Percentiles rank a stretch among this genome's conserved stretches.
Evolutionary conservation across 2,329 filamentous ascomycete genomes (phyloP).

Genomic region (Aspergillus ochraceus): DNA sequence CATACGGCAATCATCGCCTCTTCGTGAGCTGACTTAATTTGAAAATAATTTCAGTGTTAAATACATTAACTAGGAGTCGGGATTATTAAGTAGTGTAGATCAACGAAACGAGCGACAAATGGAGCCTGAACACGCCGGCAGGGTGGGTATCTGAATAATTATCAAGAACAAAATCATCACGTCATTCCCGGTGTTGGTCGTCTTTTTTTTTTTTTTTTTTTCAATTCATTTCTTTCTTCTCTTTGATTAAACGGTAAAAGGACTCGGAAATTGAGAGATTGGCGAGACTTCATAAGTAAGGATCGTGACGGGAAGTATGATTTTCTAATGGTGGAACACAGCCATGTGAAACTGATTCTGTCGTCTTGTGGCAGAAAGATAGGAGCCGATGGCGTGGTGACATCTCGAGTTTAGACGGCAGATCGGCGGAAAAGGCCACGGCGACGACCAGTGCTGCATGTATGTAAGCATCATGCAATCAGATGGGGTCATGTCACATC

Average conservation of each 20-base stretch:
- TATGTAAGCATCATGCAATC: background rate
- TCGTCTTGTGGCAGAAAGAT: no score
- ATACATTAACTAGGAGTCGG: background rate
- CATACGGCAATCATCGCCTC: no score
- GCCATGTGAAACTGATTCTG: no score
- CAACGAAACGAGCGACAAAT: constrained; percentile 4
- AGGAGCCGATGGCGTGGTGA: background rate
- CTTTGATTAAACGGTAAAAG: background rate
- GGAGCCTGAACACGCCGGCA: constrained; percentile 8
- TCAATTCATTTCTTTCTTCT: background rate
- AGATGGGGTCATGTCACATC: background rate
- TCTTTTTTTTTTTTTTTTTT: background rate
- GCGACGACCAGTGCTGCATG: constrained; percentile 3
- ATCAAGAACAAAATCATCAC: constrained; percentile 3
- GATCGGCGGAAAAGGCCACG: constrained; percentile 13
- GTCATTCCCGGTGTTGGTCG: constrained; percentile 7
- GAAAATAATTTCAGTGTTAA: background rate
- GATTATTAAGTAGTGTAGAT: background rate
- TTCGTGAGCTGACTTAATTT: background rate
- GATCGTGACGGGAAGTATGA: no score
- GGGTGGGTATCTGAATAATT: constrained; percentile 4
- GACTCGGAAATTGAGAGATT: background rate
- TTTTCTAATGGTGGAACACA: no score
- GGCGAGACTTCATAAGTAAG: background rate
- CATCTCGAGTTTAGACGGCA: constrained; percentile 4